Evolutionary conservation across 371 early-diverging fungal species (phyloP).

Genomic region (Mucor ambiguus): DNA sequence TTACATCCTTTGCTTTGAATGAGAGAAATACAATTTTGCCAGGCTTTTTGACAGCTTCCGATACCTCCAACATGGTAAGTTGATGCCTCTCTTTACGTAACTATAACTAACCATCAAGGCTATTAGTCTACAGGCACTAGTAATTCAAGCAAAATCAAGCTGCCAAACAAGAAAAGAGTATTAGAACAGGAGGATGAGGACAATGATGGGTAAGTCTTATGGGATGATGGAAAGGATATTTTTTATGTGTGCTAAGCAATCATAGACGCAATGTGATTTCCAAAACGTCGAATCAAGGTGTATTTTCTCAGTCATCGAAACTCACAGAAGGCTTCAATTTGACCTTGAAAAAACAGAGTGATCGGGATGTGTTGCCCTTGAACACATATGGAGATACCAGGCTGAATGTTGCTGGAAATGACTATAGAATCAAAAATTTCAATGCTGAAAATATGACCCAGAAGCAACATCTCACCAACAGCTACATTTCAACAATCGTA

Average conservation of each 20-base stretch:
- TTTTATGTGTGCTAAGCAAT: neutral
- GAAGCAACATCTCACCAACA: neutral
- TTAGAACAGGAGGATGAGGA: slow-evolving; percentile 1
- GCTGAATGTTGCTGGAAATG: neutral
- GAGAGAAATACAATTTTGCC: slow-evolving; percentile 13
- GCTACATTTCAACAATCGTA: neutral
- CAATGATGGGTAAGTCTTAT: slow-evolving; percentile 1
- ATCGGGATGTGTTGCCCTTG: neutral
- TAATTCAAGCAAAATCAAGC: neutral
- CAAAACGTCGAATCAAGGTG: slow-evolving; percentile 1
- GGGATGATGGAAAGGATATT: neutral
- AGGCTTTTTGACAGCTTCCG: slow-evolving; percentile 8
- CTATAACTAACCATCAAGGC: neutral
- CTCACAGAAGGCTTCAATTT: slow-evolving; percentile 10
- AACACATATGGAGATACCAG: neutral
- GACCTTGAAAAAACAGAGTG: neutral
- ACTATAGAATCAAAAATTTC: neutral
- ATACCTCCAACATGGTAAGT: neutral
- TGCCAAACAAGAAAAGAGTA: slow-evolving; percentile 7
- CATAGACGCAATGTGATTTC: slow-evolving; percentile 9
- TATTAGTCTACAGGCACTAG: neutral
- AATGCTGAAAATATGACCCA: neutral
- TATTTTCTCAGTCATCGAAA: slow-evolving; percentile 2
- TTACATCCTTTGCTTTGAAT: neutral
- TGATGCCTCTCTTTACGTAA: neutral